These are phyloP conservation scores for Didymella arachidicola DNA, from an alignment of 2,329 filamentous ascomycete genomes.

Conservation along the genomic window DNA sequence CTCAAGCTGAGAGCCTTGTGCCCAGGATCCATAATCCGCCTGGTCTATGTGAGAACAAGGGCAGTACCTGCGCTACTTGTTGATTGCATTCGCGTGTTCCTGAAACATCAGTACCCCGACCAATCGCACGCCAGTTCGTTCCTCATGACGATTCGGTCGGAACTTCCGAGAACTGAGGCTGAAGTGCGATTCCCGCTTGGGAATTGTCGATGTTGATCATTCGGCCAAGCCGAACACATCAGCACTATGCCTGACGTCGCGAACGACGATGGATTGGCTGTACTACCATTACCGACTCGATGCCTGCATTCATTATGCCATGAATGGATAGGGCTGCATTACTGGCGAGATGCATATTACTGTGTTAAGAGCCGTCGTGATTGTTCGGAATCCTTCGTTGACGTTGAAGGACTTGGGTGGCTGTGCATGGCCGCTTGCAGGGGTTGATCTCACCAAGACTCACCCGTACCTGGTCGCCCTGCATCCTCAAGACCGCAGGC, in stretches of 20 bases:
- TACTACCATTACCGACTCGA: background rate
- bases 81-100: background rate
- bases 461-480: background rate
- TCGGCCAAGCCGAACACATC: slow-evolving; percentile 4
- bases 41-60: background rate
- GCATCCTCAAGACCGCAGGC: background rate
- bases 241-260: background rate
- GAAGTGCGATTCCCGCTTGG: background rate
- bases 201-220: background rate
- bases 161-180: background rate
- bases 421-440: background rate
- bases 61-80: background rate
- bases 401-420: background rate
- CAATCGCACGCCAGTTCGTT: background rate
- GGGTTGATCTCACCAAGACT: background rate
- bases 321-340: background rate
- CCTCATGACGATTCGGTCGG: background rate
- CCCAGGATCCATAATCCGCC: background rate
- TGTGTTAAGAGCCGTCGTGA: too few species aligned
- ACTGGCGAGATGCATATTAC: background rate
- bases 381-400: background rate
- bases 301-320: background rate
- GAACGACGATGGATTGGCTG: background rate
- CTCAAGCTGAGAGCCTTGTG: background rate
- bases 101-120: background rate